Evolutionary conservation across 805 yeast genomes (phyloP), one percentile per base, ranked within the genome.

Genomic region (Sugiyamaella marilandica): DNA sequence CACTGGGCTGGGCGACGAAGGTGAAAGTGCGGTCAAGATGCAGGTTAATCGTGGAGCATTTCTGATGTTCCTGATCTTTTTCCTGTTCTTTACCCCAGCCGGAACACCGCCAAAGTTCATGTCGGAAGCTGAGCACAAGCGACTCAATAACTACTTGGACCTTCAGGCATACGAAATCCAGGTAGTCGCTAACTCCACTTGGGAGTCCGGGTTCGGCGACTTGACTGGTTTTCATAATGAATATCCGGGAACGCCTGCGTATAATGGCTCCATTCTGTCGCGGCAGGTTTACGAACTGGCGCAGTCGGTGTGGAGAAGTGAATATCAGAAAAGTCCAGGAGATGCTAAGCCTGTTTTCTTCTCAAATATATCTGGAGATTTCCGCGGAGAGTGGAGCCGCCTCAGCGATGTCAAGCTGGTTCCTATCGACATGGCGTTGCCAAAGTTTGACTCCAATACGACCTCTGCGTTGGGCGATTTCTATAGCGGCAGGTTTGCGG

Each of bases 201-300:
- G 76, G 64, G 51, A 63, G 16, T 55, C 68, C 2, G 88, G 87
- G 5, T 83, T 82, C 63, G 85, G 86, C 1, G 84, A 86, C 60
- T 65, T 87, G 13, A 85, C 94, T 0, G 96, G 96, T 2, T 79
- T 84, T 53, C 76, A 74, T 60, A 67, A 84, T 33, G 80, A 88
- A 31, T 87, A 86, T 59, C 71, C 74, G 9, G 95, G 85, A 66
- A 75, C 73, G 13, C 18, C 76, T 1, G 65, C 70, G 4, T 77
- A 33, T n/a, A 31, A 21, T 10, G 52, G 53, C 5, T 50, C 59
- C 10, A 49, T 59, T n/a, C 32, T 60, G 8, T 61, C 64, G 7
- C 26, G 44, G 43, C 19, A 31, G 14, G 41, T 61, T 11, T 43
- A 44, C 62, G 51, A 56, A 5, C 19, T 41, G 41, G 53, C 49